Percentiles rank a stretch among this genome's conserved stretches.
Conservation (phyloP, 2,329 filamentous ascomycete genomes). For the Blumeriella jaapii region DNA sequence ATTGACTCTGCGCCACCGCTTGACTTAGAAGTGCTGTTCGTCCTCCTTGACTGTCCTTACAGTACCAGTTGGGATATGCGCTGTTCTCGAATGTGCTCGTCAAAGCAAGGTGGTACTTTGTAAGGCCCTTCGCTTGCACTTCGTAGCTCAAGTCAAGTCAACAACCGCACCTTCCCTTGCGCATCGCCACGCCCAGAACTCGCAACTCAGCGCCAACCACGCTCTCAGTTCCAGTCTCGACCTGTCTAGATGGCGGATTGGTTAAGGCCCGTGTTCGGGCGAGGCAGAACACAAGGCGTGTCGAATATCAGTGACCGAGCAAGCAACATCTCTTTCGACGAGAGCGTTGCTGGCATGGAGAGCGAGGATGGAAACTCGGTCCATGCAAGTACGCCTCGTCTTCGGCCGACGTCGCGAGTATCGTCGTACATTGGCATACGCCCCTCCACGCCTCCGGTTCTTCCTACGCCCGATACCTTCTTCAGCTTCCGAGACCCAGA, state of each 20-base stretch:
- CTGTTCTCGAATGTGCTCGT: too few relatives aligned
- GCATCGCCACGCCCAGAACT: too few relatives aligned
- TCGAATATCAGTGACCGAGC: slow-evolving; percentile 6
- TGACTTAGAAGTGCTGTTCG: too few relatives aligned
- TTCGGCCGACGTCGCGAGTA: slow-evolving; percentile 17
- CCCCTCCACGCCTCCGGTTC: slow-evolving; percentile 10
- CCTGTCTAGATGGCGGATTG: slow-evolving; percentile 26
- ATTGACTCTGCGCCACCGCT: too few relatives aligned
- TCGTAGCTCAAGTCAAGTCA: too few relatives aligned
- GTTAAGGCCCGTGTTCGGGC: slow-evolving; percentile 21
- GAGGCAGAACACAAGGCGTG: slow-evolving; percentile 14
- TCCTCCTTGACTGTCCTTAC: too few relatives aligned
- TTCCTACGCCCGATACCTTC: slow-evolving; percentile 12
- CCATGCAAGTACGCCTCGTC: slow-evolving; percentile 3
- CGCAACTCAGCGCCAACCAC: too few relatives aligned
- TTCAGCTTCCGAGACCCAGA: slow-evolving; percentile 17
- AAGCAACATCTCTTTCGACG: slow-evolving; percentile 9
- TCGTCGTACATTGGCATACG: slow-evolving; percentile 20
- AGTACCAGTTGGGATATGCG: too few relatives aligned
- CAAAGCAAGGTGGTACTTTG: too few relatives aligned
- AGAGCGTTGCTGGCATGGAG: slow-evolving; percentile 7
- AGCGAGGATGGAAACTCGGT: slow-evolving; percentile 10
- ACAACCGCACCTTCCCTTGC: too few relatives aligned
- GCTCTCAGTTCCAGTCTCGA: too few relatives aligned
- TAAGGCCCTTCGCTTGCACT: too few relatives aligned